A percentile compares a stretch with the other conserved stretches of the same genome.
Conservation (phyloP, 164 flowering plant genomes). For the Cinnamomum micranthum region DNA sequence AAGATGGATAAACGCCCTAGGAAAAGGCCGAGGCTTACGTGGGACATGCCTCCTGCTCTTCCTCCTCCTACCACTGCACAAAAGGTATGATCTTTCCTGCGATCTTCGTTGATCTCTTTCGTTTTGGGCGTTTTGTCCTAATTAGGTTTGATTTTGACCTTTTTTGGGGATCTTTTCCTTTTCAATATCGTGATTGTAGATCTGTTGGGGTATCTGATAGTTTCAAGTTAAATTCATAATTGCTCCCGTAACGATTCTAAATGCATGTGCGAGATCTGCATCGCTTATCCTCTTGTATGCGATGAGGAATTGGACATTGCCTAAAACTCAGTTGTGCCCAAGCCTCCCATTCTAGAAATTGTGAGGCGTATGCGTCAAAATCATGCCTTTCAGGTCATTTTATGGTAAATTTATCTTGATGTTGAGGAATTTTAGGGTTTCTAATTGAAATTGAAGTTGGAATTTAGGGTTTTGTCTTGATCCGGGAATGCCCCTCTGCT, state of each 20-base stretch:
- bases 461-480: not conserved
- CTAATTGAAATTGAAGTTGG: too few relatives aligned
- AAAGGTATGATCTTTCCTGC: constrained; percentile 26
- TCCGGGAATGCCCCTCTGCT: not conserved
- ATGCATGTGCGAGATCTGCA: not conserved
- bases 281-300: too few relatives aligned
- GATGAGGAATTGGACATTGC: too few relatives aligned
- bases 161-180: not conserved
- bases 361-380: not conserved
- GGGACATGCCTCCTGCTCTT: constrained; percentile 68
- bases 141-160: not conserved
- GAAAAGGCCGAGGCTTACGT: constrained; percentile 63
- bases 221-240: too few relatives aligned
- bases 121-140: not conserved
- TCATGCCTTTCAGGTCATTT: too few relatives aligned
- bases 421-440: too few relatives aligned
- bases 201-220: not conserved
- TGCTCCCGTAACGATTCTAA: not conserved
- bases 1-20: constrained; percentile 76
- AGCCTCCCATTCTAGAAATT: too few relatives aligned
- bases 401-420: too few relatives aligned
- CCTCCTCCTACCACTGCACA: constrained; percentile 26
- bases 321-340: too few relatives aligned
- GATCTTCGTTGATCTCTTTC: not conserved
- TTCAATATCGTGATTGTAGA: not conserved